phyloP scores from a whole-genome alignment of 371 early-diverging fungal species.

The Gilbertella persicaria region DNA sequence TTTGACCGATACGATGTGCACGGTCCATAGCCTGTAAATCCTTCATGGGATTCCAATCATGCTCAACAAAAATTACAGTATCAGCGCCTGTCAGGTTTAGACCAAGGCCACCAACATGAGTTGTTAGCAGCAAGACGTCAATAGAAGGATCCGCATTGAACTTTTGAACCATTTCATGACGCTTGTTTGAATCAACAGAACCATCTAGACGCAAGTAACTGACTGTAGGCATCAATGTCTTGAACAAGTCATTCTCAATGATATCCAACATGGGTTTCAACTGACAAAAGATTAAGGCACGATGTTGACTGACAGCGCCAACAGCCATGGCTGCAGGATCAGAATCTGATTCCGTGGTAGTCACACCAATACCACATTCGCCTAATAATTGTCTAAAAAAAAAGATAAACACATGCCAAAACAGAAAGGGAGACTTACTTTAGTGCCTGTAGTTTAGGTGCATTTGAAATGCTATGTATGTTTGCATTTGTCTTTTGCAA shows the following conservation, averaged over 20 bases:
- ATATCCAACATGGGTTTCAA: constrained; percentile 96
- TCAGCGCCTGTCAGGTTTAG: constrained; percentile 99
- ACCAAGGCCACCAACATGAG: constrained; percentile 98
- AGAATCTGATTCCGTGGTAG: constrained; percentile 50
- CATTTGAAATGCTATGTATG: constrained; percentile 84
- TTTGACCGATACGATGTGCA: constrained; percentile 97
- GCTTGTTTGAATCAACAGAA: constrained; percentile 77
- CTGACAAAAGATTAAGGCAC: constrained; percentile 98
- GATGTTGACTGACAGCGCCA: constrained; percentile 82
- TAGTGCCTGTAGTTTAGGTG: constrained; percentile 92
- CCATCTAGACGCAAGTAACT: constrained; percentile 98
- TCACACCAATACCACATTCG: constrained; percentile 92
- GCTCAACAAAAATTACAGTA: constrained; percentile 99
- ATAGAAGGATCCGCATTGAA: constrained; percentile 98
- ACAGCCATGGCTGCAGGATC: constrained; percentile 52
- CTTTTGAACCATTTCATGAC: constrained; percentile 89
- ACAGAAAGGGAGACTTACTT: constrained; percentile 45
- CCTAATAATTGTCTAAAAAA: constrained; percentile 70
- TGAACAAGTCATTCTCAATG: constrained; percentile 90
- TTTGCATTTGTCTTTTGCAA: constrained; percentile 61
- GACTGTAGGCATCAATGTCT: constrained; percentile 81
- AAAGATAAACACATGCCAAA: no score
- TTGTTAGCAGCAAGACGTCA: constrained; percentile 94
- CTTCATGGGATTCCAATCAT: constrained; percentile 99
- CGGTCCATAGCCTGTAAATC: constrained; percentile 98